Evolutionary conservation across 129 eudicot species (phyloP), one percentile per base, ranked within the genome.

Genomic region (Apium graveolens): DNA sequence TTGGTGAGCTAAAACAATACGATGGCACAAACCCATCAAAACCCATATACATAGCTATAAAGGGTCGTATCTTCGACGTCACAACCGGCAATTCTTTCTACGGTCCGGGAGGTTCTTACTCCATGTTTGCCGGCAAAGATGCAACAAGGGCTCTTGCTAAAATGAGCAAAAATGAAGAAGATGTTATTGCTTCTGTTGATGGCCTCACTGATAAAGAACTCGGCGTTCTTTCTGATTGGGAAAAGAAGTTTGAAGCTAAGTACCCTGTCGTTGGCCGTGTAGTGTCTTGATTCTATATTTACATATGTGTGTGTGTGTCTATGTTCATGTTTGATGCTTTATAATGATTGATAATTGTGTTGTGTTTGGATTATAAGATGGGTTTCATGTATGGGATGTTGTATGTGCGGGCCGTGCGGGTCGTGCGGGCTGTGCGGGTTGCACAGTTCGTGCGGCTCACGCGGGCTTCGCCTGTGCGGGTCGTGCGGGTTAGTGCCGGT

Each of bases 81-180:
- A 84, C 86, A 57, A 78, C 96, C 80, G 98, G 87, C 11, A 83
- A 62, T 14, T 81, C 91, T 71, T 93, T 93, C 84, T 93, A 93
- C 85, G 98, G 98, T 32, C 97, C 97, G 62, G 98, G 97, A 70
- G 98, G 98, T 53, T 62, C 96, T 18, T 93, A 93, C 86, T 83
- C 87, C 82, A 81, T 93, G 86, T 93, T 93, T 82, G 91, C 98
- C 73, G 98, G 98, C 27, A 93, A 93, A 79, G 98, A 93, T 70
- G 98, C 98, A 1, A 93, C 87, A 86, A 80, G 98, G 38, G 98
- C 96, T 21, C 89, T 93, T 31, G 98, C 97, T n/a, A 93, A 93
- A 87, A 91, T 93, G 98, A 93, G 97, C 86, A 93, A 93, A 85
- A 80, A 91, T 77, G 96, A 89, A 6, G 92, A 86, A 34, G 98